Evolutionary conservation across 352 stramenopile species (phyloP), one percentile per base, ranked within the genome.

Genomic region (Thalassiosira mediterranea): DNA sequence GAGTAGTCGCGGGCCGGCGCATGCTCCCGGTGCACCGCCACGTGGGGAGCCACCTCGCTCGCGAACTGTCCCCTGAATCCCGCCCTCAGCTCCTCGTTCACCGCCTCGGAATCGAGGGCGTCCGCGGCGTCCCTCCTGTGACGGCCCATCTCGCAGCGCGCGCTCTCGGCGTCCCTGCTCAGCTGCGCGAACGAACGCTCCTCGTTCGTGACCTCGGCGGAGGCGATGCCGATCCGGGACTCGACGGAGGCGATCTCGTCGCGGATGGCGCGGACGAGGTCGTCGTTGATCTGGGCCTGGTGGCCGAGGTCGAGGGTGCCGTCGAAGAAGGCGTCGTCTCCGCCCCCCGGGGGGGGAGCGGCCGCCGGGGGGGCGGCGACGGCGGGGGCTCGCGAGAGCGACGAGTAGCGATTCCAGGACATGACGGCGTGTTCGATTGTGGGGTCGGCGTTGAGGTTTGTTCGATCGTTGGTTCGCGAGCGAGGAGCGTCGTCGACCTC

Each of bases 211-310:
- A 75, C 53, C n/a, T 32, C 47, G 3, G 48, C 31, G 21, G 42
- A 11, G 17, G 38, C 25, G 13, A 28, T 37, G 0, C 31, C 31
- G 7, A 49, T 8, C 17, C 26, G 13, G 28, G 34, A 25, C 11
- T 76, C 56, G 21, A 76, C 51, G 19, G 47, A 10, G 23, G 28
- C 56, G 46, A 67, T 52, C 34, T 76, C 57, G 47, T 48, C 25
- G 32, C 57, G 54, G 10, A 75, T 59, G n/a, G 65, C 42, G 4
- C 65, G 65, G 19, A 49, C 25, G 53, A 75, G 56, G 44, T 75
- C 65, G 29, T 75, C 53, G 56, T 75, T 65, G 42, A 75, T 49
- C 42, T 75, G 38, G 53, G 52, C 59, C n/a, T 37, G 42, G 44
- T 49, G 25, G 7, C 65, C 65, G 42, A 66, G 52, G 53, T 67